Evolutionary conservation across 495 filamentous ascomycete species (phyloP), one percentile per base, ranked within the genome.

Genomic region (Aspergillus affinis): DNA sequence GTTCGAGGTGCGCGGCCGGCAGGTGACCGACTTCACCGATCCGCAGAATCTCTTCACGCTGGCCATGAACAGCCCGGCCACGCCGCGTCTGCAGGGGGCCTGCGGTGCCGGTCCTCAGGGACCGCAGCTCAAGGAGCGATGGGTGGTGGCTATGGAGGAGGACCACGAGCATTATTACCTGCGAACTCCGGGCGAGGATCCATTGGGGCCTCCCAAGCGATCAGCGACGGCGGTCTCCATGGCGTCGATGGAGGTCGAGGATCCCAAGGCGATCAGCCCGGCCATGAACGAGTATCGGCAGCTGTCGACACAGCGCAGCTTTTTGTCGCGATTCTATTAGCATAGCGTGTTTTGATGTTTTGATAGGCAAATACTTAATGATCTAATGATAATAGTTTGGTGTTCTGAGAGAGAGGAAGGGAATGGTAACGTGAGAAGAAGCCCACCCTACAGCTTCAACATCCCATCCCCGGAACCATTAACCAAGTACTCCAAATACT

Each of bases 21-120:
- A 88, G 47, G 76, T 90, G 17, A 88, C 85, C 12, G 90, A 92
- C 68, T 91, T 88, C 72, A 89, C 86, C 15, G 89, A 93, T 60
- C 88, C 88, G 2, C 81, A 82, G 52, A 90, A 91, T 61, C 70
- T 91, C 0, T 92, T 92, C 67, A 71, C 85, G 1, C 70, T 92
- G 0, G 83, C 88, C 2, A 70, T 92, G 29, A 90, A 90, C 66
- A 86, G 82, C 48, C 89, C 89, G 20, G 78, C 83, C 0, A 82
- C 77, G 26, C 55, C 74, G 20, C 65, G 71, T 13, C 60, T 91
- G 20, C 70, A 76, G 3, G 88, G 89, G 4, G 78, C 77, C n/a
- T 90, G 88, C 72, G 88, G 87, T 18, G 81, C 75, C 36, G 87
- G 87, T 0, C 87, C 86, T 0, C 71, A 78, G 18, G 73, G 74